Percentiles rank a stretch among this genome's conserved stretches.
Evolutionary conservation across 2,329 filamentous ascomycete species (phyloP).

Genomic region (Incumbomyces delicatus): DNA sequence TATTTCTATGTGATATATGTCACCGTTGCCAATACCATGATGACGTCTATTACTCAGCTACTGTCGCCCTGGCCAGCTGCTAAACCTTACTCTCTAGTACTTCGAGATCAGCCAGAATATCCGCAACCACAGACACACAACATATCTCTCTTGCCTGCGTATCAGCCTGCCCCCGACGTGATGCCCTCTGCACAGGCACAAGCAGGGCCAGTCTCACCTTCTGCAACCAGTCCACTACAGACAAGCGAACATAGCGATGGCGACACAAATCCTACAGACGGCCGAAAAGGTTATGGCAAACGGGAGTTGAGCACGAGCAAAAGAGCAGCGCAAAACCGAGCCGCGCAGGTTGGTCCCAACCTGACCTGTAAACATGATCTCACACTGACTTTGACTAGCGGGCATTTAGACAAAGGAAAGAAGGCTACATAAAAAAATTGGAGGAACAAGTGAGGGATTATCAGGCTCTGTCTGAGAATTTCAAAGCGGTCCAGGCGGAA

Average conservation of each 20-base stretch:
- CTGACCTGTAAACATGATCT: neutral
- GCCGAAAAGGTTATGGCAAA: constrained; percentile 63
- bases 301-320: constrained; percentile 91
- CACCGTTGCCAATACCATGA: constrained; percentile 11
- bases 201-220: constrained; percentile 13
- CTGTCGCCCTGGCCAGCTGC: constrained; percentile 20
- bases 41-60: constrained; percentile 22
- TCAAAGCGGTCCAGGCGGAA: constrained; percentile 73
- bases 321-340: constrained; percentile 89
- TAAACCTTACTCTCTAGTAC: constrained; percentile 21
- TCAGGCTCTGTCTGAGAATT: constrained; percentile 62
- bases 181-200: neutral
- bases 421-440: constrained; percentile 95
- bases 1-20: constrained; percentile 1
- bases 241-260: constrained; percentile 33
- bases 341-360: constrained; percentile 63
- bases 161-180: constrained; percentile 2
- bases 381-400: constrained; percentile 47
- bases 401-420: constrained; percentile 93
- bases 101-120: constrained; percentile 19
- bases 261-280: constrained; percentile 40
- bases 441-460: constrained; percentile 86
- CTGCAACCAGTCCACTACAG: constrained; percentile 11
- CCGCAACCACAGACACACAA: constrained; percentile 14
- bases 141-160: constrained; percentile 5